Evolutionary conservation across 2,329 filamentous ascomycete species (phyloP), one percentile per base, ranked within the genome.

Genomic region (Laburnicola sp.): DNA sequence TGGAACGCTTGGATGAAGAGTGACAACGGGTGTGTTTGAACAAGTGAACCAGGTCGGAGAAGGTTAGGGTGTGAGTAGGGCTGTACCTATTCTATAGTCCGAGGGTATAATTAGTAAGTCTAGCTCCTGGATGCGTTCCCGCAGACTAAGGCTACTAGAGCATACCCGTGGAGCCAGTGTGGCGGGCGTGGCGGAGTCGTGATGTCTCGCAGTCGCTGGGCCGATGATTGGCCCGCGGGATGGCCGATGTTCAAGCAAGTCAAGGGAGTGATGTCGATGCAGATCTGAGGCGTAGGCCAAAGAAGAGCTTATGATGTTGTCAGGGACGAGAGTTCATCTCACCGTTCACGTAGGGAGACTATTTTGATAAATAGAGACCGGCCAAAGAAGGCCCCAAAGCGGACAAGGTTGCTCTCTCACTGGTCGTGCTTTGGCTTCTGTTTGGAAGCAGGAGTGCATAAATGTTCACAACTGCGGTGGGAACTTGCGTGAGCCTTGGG

Each of bases 151-250:
- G 68, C 69, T 71, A 68, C 67, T 37, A 60, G n/a, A 11, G 6
- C 26, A 16, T 4, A 57, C 47, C 50, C 48, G 63, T 66, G 57
- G 58, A 56, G 54, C 36, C 58, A 54, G 58, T 56, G 68, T 71
- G 66, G 69, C 65, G 65, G 61, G 56, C 57, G 69, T 70, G 68
- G 68, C 67, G 68, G 66, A 68, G 68, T 68, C 59, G 56, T 50
- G 35, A 62, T 68, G 65, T 71, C 60, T 71, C 58, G 68, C 65
- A 65, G 59, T 64, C 48, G 51, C 50, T 62, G 59, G 58, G 48
- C 57, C 54, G 39, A 53, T 62, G 59, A 70, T 66, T 65, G 61
- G 64, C 49, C 62, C 56, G 56, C 63, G 53, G 52, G 47, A 54
- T 60, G 48, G 47, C 39, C 53, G 37, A 58, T 49, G 40, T 54